phyloP scores from a whole-genome alignment of 2,329 filamentous ascomycete species.

The Stromatinia cepivora region DNA sequence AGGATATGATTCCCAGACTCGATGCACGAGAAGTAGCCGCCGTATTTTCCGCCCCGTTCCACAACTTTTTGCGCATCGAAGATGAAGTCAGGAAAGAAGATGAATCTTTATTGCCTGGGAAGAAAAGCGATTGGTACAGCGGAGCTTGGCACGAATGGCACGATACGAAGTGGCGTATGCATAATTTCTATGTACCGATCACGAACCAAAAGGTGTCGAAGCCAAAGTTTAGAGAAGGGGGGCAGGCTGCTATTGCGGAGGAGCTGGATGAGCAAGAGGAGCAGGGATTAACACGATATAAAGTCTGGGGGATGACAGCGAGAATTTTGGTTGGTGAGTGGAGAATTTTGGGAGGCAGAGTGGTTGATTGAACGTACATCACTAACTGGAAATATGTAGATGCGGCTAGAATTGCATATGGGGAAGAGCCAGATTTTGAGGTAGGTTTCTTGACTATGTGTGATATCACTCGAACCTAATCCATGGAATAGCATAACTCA shows the following conservation, averaged over 20 bases:
- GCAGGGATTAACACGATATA: conserved; percentile 59
- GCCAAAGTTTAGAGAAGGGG: conserved; percentile 47
- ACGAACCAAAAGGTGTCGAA: conserved; percentile 67
- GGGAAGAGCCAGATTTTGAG: conserved; percentile 80
- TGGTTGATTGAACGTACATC: not conserved
- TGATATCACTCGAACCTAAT: conserved; percentile 17
- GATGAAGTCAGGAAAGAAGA: conserved; percentile 53
- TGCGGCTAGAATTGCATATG: conserved; percentile 81
- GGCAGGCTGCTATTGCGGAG: conserved; percentile 48
- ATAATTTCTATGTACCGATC: conserved; percentile 89
- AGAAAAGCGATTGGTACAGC: conserved; percentile 68
- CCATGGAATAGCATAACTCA: conserved; percentile 34
- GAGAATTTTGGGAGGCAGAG: not conserved
- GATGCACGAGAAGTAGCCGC: conserved; percentile 91
- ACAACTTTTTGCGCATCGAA: conserved; percentile 69
- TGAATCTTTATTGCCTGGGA: conserved; percentile 32
- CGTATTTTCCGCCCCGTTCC: conserved; percentile 87
- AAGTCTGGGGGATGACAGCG: conserved; percentile 94
- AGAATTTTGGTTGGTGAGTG: conserved; percentile 66
- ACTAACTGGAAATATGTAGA: conserved; percentile 49
- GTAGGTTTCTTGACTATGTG: conserved; percentile 45
- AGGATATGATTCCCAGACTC: conserved; percentile 73
- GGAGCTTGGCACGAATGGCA: conserved; percentile 82
- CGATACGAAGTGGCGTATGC: conserved; percentile 75
- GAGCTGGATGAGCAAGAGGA: conserved; percentile 51